Evolutionary conservation across 148 eudicot species (phyloP).

Genomic region (Simmondsia chinensis): DNA sequence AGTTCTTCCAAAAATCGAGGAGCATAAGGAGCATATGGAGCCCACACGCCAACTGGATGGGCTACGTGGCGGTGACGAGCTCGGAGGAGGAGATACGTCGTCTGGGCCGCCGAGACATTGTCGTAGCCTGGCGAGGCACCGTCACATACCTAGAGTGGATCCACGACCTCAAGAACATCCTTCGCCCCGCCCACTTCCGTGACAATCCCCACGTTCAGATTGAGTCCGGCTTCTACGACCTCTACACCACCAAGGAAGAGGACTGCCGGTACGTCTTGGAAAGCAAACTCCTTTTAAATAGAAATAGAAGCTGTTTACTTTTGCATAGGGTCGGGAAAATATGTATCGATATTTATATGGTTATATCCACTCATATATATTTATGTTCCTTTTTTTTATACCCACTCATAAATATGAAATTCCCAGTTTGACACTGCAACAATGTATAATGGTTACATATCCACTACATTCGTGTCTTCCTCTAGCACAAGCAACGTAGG

Average conservation of each 20-base stretch:
- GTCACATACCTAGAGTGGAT: slow-evolving; percentile 81
- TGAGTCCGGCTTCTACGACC: slow-evolving; percentile 68
- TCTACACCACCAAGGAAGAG: slow-evolving; percentile 63
- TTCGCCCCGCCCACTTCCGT: slow-evolving; percentile 56
- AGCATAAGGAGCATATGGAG: slow-evolving; percentile 61
- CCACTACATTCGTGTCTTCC: no score
- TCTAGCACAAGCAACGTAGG: no score
- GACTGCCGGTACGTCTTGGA: slow-evolving; percentile 20
- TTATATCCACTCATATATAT: no score
- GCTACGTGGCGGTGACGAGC: slow-evolving; percentile 69
- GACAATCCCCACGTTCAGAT: slow-evolving; percentile 59
- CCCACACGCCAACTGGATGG: slow-evolving; percentile 83
- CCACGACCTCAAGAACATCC: slow-evolving; percentile 65
- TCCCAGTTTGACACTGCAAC: no score
- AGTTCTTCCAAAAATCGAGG: slow-evolving; percentile 69
- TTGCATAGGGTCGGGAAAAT: no score
- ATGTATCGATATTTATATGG: no score
- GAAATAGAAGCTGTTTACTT: no score
- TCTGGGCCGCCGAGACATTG: slow-evolving; percentile 77
- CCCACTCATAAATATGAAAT: no score
- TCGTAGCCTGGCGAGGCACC: slow-evolving; percentile 76
- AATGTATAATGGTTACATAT: no score
- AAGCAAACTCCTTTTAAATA: no score
- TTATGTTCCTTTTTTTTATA: no score
- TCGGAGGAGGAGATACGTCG: slow-evolving; percentile 44